Evolutionary conservation across 1,284 basidiomycete genomes (phyloP).

Genomic region (Boletellus deceptivus): DNA sequence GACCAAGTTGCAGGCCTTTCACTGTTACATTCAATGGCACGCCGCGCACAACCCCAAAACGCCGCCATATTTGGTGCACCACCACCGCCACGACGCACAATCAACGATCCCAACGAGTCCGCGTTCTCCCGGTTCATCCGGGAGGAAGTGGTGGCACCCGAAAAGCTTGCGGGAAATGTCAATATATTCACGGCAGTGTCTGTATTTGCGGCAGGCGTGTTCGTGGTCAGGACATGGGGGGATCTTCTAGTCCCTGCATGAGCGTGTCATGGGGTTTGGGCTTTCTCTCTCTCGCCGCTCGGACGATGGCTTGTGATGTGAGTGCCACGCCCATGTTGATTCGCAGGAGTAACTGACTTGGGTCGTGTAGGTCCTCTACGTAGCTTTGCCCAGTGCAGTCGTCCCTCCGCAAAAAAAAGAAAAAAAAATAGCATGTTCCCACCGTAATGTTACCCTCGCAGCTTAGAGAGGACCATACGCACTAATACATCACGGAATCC

Average conservation of each 20-base stretch:
- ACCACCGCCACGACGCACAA: conserved; percentile 30
- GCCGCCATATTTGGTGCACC: conserved; percentile 52
- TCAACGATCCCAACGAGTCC: conserved; percentile 58
- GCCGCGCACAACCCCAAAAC: conserved; percentile 56
- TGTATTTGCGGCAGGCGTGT: conserved; percentile 65
- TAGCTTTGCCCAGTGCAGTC: conserved; percentile 7
- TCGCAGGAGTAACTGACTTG: conserved; percentile 2
- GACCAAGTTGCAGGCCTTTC: not conserved
- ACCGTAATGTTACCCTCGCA: conserved; percentile 19
- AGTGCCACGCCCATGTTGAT: not conserved
- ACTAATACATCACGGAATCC: conserved; percentile 13
- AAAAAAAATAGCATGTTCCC: conserved; percentile 20
- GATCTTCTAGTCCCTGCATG: conserved; percentile 67
- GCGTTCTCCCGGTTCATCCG: conserved; percentile 58
- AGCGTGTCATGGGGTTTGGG: not conserved
- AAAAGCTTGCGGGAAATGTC: conserved; percentile 70
- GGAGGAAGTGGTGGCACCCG: conserved; percentile 65
- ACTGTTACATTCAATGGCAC: conserved; percentile 49
- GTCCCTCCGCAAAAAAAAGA: conserved; percentile 6
- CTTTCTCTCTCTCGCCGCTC: not conserved
- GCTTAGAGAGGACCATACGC: conserved; percentile 15
- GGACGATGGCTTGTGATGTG: conserved; percentile 8
- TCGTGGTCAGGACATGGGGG: conserved; percentile 68
- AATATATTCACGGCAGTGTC: conserved; percentile 61
- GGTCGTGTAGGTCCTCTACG: conserved; percentile 4